These are phyloP conservation scores for Cetradonia linearis DNA, from an alignment of 495 filamentous ascomycete genomes.

Conservation along the genomic window DNA sequence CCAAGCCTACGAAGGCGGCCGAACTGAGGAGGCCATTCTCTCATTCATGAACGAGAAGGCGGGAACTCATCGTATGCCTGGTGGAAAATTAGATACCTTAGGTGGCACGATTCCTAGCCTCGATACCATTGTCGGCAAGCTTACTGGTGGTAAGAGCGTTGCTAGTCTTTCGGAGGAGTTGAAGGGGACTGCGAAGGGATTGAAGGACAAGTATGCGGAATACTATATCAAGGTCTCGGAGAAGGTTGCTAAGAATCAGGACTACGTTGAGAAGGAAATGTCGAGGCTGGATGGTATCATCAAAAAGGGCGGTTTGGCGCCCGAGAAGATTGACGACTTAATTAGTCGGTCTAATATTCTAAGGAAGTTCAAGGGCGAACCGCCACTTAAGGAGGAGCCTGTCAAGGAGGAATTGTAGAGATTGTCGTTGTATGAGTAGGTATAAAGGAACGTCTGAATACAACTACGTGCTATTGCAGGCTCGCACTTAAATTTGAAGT, in stretches of 20 bases:
- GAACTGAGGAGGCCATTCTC: constrained; percentile 66
- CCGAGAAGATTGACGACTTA: constrained; percentile 82
- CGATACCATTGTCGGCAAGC: constrained; percentile 61
- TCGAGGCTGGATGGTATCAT: constrained; percentile 68
- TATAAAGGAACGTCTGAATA: neutral
- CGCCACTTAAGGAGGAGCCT: constrained; percentile 47
- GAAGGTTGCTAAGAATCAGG: constrained; percentile 67
- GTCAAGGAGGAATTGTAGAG: constrained; percentile 45
- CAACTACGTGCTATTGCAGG: neutral
- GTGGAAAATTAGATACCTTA: constrained; percentile 66
- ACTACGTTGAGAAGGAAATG: constrained; percentile 79
- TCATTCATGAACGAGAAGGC: constrained; percentile 80
- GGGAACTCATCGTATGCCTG: constrained; percentile 74
- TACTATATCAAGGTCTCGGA: constrained; percentile 89
- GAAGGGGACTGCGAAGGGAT: constrained; percentile 53
- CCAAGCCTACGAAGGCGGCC: constrained; percentile 64
- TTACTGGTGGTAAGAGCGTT: constrained; percentile 49
- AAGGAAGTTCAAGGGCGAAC: constrained; percentile 53
- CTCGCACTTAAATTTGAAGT: neutral
- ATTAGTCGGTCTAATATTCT: constrained; percentile 81
- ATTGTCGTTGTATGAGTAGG: constrained; percentile 2
- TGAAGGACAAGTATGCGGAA: constrained; percentile 76
- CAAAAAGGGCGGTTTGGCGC: constrained; percentile 74
- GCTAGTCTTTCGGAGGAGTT: constrained; percentile 52
- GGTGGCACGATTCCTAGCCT: constrained; percentile 76